A percentile compares a stretch with the other conserved stretches of the same genome.
Conservation (phyloP, 2,329 filamentous ascomycete species). For the Coniochaeta sp. region DNA sequence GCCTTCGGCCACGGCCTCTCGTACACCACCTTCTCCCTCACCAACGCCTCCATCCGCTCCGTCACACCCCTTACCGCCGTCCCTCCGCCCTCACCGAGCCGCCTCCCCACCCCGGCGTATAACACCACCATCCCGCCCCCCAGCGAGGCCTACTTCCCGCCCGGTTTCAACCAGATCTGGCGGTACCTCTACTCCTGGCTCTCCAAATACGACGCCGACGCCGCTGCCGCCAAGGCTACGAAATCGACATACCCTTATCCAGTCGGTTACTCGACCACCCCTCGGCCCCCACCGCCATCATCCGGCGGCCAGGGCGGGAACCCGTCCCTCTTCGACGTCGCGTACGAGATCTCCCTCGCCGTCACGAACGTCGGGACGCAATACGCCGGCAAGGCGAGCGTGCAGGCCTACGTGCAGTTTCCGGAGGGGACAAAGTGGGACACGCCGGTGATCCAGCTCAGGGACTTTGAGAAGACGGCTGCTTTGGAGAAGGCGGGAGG, state of each 20-base stretch:
- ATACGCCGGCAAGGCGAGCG: conserved; percentile 19
- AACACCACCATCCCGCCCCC: conserved; percentile 46
- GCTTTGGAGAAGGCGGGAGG: conserved; percentile 17
- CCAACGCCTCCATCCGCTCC: conserved; percentile 39
- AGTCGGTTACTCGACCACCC: conserved; percentile 47
- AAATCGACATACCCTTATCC: conserved; percentile 48
- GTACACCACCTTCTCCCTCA: conserved; percentile 57
- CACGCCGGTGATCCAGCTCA: conserved; percentile 25
- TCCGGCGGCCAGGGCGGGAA: conserved; percentile 63
- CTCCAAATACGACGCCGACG: conserved; percentile 29
- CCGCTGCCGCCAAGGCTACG: conserved; percentile 32
- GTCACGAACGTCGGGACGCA: conserved; percentile 40
- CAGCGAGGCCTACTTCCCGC: conserved; percentile 53
- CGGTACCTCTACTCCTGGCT: conserved; percentile 64
- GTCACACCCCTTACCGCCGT: conserved; percentile 39
- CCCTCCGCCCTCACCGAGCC: conserved; percentile 46
- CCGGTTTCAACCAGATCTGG: conserved; percentile 49
- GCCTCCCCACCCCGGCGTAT: conserved; percentile 46
- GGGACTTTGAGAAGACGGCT: conserved; percentile 28
- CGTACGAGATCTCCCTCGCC: conserved; percentile 35
- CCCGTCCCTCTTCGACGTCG: conserved; percentile 49
- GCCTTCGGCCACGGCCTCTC: conserved; percentile 60
- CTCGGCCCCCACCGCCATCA: conserved; percentile 31
- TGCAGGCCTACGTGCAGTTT: conserved; percentile 27
- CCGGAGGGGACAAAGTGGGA: conserved; percentile 20